These are phyloP conservation scores for Tetrapisispora nanseiensis DNA, from an alignment of 805 yeast genomes.

Conservation along the genomic window DNA sequence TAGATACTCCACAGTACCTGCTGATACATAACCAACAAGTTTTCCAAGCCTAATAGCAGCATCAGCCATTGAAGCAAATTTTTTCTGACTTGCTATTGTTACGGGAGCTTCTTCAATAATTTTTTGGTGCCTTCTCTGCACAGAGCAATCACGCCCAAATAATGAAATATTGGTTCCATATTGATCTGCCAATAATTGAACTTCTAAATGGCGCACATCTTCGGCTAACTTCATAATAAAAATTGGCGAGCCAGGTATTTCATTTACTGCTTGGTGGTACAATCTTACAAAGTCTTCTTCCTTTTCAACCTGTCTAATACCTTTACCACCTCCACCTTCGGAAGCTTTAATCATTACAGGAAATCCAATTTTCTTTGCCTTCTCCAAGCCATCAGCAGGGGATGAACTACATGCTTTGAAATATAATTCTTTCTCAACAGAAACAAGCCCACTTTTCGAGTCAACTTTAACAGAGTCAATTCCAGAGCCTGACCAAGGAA, in stretches of 20 bases:
- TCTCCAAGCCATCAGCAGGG: slow-evolving; percentile 81
- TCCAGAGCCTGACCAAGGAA: slow-evolving; percentile 99
- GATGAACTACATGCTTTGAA: slow-evolving; percentile 77
- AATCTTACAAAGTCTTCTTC: slow-evolving; percentile 68
- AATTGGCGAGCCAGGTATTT: slow-evolving; percentile 98
- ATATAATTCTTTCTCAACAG: slow-evolving; percentile 77
- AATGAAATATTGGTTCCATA: slow-evolving; percentile 95
- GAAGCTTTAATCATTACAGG: slow-evolving; percentile 99
- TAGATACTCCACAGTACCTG: slow-evolving; percentile 97
- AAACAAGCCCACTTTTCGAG: slow-evolving; percentile 61
- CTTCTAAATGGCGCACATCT: slow-evolving; percentile 95
- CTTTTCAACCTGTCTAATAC: slow-evolving; percentile 89
- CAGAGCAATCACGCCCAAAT: slow-evolving; percentile 98
- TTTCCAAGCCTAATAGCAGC: slow-evolving; percentile 97
- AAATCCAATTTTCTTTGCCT: slow-evolving; percentile 84
- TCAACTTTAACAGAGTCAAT: slow-evolving; percentile 75
- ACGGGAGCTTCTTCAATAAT: slow-evolving; percentile 99
- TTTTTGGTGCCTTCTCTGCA: slow-evolving; percentile 98
- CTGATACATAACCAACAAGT: slow-evolving; percentile 95
- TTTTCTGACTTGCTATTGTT: slow-evolving; percentile 76
- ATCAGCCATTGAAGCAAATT: slow-evolving; percentile 84
- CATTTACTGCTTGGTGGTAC: slow-evolving; percentile 91
- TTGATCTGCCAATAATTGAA: slow-evolving; percentile 94
- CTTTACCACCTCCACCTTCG: slow-evolving; percentile 99
- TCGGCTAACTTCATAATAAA: slow-evolving; percentile 97